These are phyloP conservation scores for Simplicillium sp. DNA, from an alignment of 2,329 filamentous ascomycete genomes.

Conservation along the genomic window DNA sequence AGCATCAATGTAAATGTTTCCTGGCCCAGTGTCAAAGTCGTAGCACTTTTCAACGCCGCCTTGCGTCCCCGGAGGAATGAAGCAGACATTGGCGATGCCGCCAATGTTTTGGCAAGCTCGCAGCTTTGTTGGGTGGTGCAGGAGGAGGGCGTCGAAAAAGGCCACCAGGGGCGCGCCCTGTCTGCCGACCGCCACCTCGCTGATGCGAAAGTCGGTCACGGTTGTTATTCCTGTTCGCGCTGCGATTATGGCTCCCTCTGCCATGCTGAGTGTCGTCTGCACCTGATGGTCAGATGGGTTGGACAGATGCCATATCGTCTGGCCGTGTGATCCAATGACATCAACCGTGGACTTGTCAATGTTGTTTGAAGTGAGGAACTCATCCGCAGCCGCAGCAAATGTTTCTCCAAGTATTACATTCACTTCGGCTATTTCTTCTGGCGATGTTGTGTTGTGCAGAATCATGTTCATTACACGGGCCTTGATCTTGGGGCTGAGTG, in stretches of 20 bases:
- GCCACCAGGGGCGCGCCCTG: constrained; percentile 47
- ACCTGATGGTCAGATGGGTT: constrained; percentile 37
- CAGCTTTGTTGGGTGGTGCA: constrained; percentile 46
- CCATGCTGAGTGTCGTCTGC: constrained; percentile 41
- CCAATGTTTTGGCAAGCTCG: constrained; percentile 52
- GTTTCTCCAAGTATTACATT: constrained; percentile 7
- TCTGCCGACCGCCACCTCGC: constrained; percentile 42
- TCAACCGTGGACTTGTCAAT: constrained; percentile 24
- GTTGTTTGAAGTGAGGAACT: constrained; percentile 5
- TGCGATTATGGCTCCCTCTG: constrained; percentile 44
- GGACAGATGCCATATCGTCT: constrained; percentile 45
- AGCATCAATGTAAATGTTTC: constrained; percentile 48
- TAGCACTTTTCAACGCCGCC: constrained; percentile 12
- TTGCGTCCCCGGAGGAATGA: constrained; percentile 39
- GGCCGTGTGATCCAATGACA: constrained; percentile 44
- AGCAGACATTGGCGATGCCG: constrained; percentile 50
- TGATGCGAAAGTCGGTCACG: constrained; percentile 47
- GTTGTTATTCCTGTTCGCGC: constrained; percentile 45
- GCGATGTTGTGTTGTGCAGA: constrained; percentile 5
- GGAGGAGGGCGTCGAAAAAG: constrained; percentile 45
- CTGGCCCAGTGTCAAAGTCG: constrained; percentile 42
- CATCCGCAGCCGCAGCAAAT: constrained; percentile 5
- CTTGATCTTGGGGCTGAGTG: constrained; percentile 5
- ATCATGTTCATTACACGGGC: constrained; percentile 7
- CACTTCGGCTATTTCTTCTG: constrained; percentile 6